Conservation (phyloP, 1,139 yeast genomes). For the Saccharomyces hybrid region DNA sequence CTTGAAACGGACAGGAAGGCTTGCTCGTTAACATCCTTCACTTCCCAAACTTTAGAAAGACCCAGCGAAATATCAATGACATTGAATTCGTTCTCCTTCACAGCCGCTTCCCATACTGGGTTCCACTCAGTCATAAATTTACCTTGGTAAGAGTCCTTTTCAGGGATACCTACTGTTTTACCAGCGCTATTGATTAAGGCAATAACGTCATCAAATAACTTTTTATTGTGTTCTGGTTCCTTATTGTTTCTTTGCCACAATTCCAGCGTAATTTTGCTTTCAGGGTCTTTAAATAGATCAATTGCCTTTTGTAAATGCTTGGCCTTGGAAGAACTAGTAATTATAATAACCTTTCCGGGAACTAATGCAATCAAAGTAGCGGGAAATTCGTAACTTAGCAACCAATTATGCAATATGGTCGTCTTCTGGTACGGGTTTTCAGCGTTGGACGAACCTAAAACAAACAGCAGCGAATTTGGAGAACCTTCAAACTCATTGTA, state of each 20-base stretch:
- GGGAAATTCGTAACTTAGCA: slow-evolving; percentile 90
- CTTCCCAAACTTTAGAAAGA: slow-evolving; percentile 54
- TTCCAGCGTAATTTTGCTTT: slow-evolving; percentile 39
- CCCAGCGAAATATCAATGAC: slow-evolving; percentile 52
- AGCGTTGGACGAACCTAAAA: slow-evolving; percentile 78
- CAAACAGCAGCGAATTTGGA: slow-evolving; percentile 50
- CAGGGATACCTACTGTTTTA: slow-evolving; percentile 49
- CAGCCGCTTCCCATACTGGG: slow-evolving; percentile 44
- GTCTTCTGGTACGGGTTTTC: slow-evolving; percentile 89
- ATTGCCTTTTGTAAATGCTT: slow-evolving; percentile 49
- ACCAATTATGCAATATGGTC: slow-evolving; percentile 84
- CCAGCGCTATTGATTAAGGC: slow-evolving; percentile 42
- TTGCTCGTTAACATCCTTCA: slow-evolving; percentile 76
- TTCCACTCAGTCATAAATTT: slow-evolving; percentile 78
- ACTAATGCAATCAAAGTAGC: slow-evolving; percentile 73
- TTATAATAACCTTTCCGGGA: slow-evolving; percentile 52
- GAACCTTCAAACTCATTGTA: slow-evolving; percentile 38
- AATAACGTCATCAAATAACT: slow-evolving; percentile 55
- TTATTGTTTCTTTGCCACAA: slow-evolving; percentile 70
- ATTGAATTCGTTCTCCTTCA: slow-evolving; percentile 35
- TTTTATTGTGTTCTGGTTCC: slow-evolving; percentile 68
- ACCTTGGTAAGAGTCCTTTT: slow-evolving; percentile 74
- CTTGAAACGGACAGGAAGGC: slow-evolving; percentile 62
- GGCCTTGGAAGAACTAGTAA: slow-evolving; percentile 85
- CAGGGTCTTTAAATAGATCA: slow-evolving; percentile 25